Evolutionary conservation across 495 filamentous ascomycete genomes (phyloP).

Genomic region (Rhypophila decipiens): DNA sequence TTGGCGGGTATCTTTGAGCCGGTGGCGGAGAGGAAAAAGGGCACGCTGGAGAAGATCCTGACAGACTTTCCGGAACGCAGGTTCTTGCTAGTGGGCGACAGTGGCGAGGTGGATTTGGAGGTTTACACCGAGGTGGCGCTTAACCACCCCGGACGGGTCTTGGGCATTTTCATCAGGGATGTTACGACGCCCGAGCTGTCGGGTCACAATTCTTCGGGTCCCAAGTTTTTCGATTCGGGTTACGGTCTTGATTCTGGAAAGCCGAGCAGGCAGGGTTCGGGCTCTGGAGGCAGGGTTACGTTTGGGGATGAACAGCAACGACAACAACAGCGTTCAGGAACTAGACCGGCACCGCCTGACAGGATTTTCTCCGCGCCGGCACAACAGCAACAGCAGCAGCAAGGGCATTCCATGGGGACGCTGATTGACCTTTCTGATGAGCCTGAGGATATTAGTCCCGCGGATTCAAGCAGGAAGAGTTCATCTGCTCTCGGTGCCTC

Average conservation of each 20-base stretch:
- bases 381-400: slow-evolving; percentile 7
- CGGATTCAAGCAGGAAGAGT: slow-evolving; percentile 25
- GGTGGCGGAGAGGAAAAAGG: slow-evolving; percentile 88
- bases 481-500: slow-evolving; percentile 8
- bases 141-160: slow-evolving; percentile 71
- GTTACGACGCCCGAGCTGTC: slow-evolving; percentile 67
- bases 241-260: slow-evolving; percentile 27
- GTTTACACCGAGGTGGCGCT: slow-evolving; percentile 92
- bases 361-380: slow-evolving; percentile 21
- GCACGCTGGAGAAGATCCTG: slow-evolving; percentile 75
- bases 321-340: slow-evolving; percentile 18
- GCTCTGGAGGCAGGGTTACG: slow-evolving; percentile 5
- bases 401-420: slow-evolving; percentile 43
- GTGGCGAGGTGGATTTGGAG: slow-evolving; percentile 92
- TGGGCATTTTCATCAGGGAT: slow-evolving; percentile 86
- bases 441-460: slow-evolving; percentile 26
- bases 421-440: slow-evolving; percentile 62
- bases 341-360: slow-evolving; percentile 29
- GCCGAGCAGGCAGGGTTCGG: slow-evolving; percentile 18
- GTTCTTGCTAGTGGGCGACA: slow-evolving; percentile 91
- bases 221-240: slow-evolving; percentile 70
- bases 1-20: slow-evolving; percentile 97
- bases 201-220: slow-evolving; percentile 45
- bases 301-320: slow-evolving; percentile 11
- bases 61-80: slow-evolving; percentile 82